Evolutionary conservation across 2,329 filamentous ascomycete species (phyloP), one percentile per base, ranked within the genome.

Genomic region (Emergomyces pasteurianus): DNA sequence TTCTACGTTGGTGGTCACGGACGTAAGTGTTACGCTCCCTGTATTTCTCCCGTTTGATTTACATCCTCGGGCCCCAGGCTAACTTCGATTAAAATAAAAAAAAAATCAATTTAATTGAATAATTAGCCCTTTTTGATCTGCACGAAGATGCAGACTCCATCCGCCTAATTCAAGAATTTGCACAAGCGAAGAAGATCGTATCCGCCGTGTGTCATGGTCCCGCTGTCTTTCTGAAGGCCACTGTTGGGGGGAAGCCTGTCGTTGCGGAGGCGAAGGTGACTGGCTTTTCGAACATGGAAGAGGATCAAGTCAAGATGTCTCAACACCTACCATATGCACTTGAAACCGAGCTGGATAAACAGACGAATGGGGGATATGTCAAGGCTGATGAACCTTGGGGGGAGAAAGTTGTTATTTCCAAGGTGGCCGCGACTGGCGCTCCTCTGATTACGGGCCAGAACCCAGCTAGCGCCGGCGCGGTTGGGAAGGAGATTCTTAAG

Each of bases 1-100:
- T 84, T 83, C 69, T 84, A 79, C 65, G 80, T 83, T 50, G 82
- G 82, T 58, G 82, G 82, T 38, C 80, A 84, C 65, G 82, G 81
- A 50, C 81, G 79, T 81, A 72, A 64, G 79, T 72, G 28, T 34
- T 34, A 40, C 47, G n/a, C 43, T 8, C 8, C n/a, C 34, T 16
- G 3, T 34, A 23, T 31, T 42, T 9, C 23, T 28, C 31, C 43
- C 21, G n/a, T 36, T 28, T 31, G 31, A 5, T 31, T 21, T 53
- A 10, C 26, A 28, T 47, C 43, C 18, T 36, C 31, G 1, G 42
- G 18, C 26, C 23, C 16, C 14, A 57, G 23, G 26, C 54, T 46
- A 46, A 43, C n/a, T 42, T n/a, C n/a, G n/a, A n/a, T n/a, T n/a
- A n/a, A n/a, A n/a, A n/a, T n/a, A n/a, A n/a, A n/a, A n/a, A n/a